Conservation (phyloP, 2,329 filamentous ascomycete species). For the Fusarium liriodendri region DNA sequence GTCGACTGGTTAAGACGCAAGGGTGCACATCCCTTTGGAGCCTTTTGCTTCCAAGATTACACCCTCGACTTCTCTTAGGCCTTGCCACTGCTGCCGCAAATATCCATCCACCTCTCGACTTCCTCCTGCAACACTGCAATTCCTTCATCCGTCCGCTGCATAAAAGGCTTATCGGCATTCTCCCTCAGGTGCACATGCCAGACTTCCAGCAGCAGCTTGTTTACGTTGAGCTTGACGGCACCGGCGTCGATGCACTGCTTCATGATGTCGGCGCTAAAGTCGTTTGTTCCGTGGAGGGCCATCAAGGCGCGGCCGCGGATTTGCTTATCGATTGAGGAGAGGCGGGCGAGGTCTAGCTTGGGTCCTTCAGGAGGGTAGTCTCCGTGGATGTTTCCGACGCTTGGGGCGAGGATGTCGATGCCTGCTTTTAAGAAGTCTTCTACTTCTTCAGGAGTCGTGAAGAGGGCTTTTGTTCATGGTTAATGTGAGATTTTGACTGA, state of each 20-base stretch:
- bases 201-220: conserved; percentile 60
- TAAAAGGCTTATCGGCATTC: conserved; percentile 7
- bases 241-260: conserved; percentile 62
- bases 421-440: conserved; percentile 77
- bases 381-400: conserved; percentile 82
- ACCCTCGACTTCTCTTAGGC: not conserved
- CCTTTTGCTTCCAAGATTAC: not conserved
- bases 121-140: conserved; percentile 25
- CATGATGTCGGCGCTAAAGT: conserved; percentile 63
- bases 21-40: not conserved
- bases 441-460: conserved; percentile 77
- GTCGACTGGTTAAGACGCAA: not conserved
- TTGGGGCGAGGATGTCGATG: conserved; percentile 79
- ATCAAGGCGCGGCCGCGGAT: conserved; percentile 53
- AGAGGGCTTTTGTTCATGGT: not conserved
- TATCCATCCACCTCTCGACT: conserved; percentile 33
- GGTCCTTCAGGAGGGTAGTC: conserved; percentile 76
- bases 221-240: conserved; percentile 69
- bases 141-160: conserved; percentile 24
- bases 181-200: conserved; percentile 19
- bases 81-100: conserved; percentile 32
- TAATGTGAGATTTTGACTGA: not conserved
- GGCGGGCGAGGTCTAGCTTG: conserved; percentile 63
- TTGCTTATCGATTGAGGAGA: conserved; percentile 50
- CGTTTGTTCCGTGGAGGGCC: conserved; percentile 68